Percentiles rank a stretch among this genome's conserved stretches.
phyloP scores from a whole-genome alignment of 331 rosid genomes.

The Rhamnella rubrinervis region DNA sequence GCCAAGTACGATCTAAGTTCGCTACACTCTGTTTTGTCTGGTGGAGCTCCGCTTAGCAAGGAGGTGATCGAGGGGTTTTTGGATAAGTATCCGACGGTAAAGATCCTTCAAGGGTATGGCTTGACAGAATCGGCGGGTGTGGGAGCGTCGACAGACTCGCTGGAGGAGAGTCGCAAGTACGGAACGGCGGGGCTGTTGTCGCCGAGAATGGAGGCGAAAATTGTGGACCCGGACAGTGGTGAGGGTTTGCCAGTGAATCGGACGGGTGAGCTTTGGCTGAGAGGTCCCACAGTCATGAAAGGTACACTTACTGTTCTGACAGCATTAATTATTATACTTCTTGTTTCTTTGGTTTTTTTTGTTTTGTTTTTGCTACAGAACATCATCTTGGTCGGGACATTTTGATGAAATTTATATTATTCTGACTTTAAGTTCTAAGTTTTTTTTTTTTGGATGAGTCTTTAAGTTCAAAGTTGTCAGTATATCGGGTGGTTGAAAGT shows the following conservation, averaged over 20 bases:
- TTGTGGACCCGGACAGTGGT: slow-evolving; percentile 59
- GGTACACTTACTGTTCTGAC: slow-evolving; percentile 24
- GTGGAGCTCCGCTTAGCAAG: slow-evolving; percentile 94
- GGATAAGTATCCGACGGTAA: slow-evolving; percentile 54
- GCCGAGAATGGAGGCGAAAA: slow-evolving; percentile 58
- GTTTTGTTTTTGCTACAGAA: too few species aligned
- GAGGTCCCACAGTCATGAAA: slow-evolving; percentile 86
- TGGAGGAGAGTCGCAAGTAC: slow-evolving; percentile 81
- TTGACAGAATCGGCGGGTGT: slow-evolving; percentile 76
- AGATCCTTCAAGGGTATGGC: slow-evolving; percentile 81
- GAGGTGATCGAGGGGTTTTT: slow-evolving; percentile 80
- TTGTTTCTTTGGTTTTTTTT: background rate
- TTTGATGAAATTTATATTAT: too few species aligned
- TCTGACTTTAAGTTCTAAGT: too few species aligned
- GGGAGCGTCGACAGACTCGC: slow-evolving; percentile 72
- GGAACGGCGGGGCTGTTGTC: slow-evolving; percentile 87
- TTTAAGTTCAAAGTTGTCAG: too few species aligned
- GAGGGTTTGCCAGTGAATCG: slow-evolving; percentile 46
- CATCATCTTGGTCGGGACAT: too few species aligned
- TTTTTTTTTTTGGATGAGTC: too few species aligned
- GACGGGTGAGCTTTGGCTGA: slow-evolving; percentile 90
- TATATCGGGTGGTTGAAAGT: too few species aligned
- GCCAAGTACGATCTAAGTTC: slow-evolving; percentile 65
- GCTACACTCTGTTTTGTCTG: slow-evolving; percentile 50
- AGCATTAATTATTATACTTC: background rate